These are phyloP conservation scores for Leersia perrieri DNA, from an alignment of 176 grass and related monocot species.

Conservation along the genomic window DNA sequence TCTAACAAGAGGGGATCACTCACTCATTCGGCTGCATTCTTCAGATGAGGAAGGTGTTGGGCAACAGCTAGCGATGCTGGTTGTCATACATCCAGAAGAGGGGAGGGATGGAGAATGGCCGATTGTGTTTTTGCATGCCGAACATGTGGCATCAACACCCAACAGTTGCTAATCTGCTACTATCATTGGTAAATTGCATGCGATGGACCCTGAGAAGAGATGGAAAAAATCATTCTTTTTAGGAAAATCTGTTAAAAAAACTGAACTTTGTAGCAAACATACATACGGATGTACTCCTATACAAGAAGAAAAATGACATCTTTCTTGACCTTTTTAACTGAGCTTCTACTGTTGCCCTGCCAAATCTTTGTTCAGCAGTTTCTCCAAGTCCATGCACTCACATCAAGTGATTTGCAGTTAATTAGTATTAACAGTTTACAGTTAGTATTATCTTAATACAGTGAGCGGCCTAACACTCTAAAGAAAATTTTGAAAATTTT, in stretches of 20 bases:
- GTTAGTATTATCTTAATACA: no score
- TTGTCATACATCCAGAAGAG: not conserved
- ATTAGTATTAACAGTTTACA: no score
- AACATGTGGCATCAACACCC: not conserved
- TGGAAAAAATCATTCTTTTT: not conserved
- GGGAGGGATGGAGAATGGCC: not conserved
- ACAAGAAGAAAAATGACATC: no score
- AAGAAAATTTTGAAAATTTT: not conserved
- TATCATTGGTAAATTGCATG: not conserved
- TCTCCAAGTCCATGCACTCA: not conserved
- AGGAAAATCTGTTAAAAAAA: not conserved
- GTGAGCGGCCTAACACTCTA: not conserved
- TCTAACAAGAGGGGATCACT: not conserved
- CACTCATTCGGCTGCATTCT: no score
- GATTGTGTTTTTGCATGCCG: not conserved
- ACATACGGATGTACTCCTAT: no score
- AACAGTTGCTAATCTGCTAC: not conserved
- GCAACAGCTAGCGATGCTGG: not conserved
- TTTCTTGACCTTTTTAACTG: no score
- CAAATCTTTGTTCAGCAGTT: not conserved
- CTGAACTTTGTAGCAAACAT: not conserved
- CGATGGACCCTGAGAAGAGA: not conserved
- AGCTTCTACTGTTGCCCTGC: not conserved
- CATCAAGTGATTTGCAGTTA: no score
- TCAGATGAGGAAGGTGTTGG: not conserved